phyloP scores from a whole-genome alignment of 2,329 filamentous ascomycete genomes.

The Trematosphaeria pertusa region DNA sequence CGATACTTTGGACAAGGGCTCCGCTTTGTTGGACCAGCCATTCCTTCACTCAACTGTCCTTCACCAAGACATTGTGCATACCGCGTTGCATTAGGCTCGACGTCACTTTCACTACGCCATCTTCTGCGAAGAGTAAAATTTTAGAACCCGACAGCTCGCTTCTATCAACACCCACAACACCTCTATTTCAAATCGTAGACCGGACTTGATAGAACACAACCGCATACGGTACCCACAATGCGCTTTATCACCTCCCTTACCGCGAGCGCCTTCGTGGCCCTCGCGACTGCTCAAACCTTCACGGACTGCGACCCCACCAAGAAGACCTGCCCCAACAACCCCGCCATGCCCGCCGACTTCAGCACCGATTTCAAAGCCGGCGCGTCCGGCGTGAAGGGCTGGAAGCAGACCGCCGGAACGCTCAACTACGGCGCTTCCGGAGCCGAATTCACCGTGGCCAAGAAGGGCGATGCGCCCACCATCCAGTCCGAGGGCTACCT shows the following conservation, averaged over 20 bases:
- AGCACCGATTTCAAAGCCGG: constrained; percentile 55
- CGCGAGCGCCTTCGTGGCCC: constrained; percentile 39
- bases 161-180: constrained; percentile 13
- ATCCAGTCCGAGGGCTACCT: constrained; percentile 83
- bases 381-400: constrained; percentile 44
- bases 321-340: constrained; percentile 54
- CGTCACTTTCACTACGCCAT: constrained; percentile 18
- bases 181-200: too few species aligned
- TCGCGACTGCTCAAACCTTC: constrained; percentile 53
- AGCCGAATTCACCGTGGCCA: constrained; percentile 58
- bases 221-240: constrained; percentile 29
- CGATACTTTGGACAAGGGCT: too few species aligned
- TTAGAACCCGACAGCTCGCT: too few species aligned
- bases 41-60: constrained; percentile 27
- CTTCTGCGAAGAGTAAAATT: constrained; percentile 44
- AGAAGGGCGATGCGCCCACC: constrained; percentile 63
- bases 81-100: constrained; percentile 12
- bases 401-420: constrained; percentile 48
- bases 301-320: constrained; percentile 54
- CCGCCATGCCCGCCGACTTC: constrained; percentile 50
- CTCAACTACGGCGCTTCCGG: constrained; percentile 55
- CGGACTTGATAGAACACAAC: too few species aligned
- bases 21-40: too few species aligned
- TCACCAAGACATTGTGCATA: too few species aligned
- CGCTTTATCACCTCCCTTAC: constrained; percentile 36